These are phyloP conservation scores for Pestalotiopsis sp. DNA, from an alignment of 2,329 filamentous ascomycete genomes.

Conservation along the genomic window DNA sequence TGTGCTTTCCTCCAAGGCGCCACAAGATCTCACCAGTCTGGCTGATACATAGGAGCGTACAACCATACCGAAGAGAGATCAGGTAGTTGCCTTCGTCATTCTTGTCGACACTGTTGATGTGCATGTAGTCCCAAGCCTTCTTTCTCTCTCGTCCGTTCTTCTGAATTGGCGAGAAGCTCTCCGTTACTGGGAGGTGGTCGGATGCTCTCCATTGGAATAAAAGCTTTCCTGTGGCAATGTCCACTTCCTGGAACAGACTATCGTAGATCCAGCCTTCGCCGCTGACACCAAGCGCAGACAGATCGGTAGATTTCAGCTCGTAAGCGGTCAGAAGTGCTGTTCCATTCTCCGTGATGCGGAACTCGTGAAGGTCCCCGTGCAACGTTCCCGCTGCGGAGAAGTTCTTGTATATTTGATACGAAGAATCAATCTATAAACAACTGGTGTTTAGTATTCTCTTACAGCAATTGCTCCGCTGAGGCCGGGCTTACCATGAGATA, in stretches of 20 bases:
- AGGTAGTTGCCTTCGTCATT: constrained; percentile 38
- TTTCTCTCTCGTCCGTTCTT: not conserved
- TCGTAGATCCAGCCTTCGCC: constrained; percentile 30
- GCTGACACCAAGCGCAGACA: constrained; percentile 17
- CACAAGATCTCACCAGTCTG: constrained; percentile 48
- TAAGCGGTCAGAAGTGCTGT: constrained; percentile 22
- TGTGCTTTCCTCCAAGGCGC: constrained; percentile 52
- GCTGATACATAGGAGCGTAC: constrained; percentile 29
- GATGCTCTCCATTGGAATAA: constrained; percentile 46
- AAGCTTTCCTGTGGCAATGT: constrained; percentile 42
- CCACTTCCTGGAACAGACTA: constrained; percentile 38
- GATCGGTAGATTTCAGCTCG: constrained; percentile 19
- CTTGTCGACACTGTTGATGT: constrained; percentile 39
- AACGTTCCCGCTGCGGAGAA: constrained; percentile 27
- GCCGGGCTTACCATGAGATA: constrained; percentile 15
- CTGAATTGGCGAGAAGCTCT: not conserved
- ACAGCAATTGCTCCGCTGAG: not conserved
- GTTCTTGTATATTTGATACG: constrained; percentile 40
- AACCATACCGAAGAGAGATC: constrained; percentile 25
- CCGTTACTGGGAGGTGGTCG: constrained; percentile 34
- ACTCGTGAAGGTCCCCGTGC: constrained; percentile 32
- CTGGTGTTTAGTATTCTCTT: not conserved
- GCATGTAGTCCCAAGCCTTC: constrained; percentile 34
- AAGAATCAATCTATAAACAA: constrained; percentile 25
- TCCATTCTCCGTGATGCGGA: constrained; percentile 19